Evolutionary conservation across 202 grass and related monocot species (phyloP), one percentile per base, ranked within the genome.

Genomic region (Setaria viridis): DNA sequence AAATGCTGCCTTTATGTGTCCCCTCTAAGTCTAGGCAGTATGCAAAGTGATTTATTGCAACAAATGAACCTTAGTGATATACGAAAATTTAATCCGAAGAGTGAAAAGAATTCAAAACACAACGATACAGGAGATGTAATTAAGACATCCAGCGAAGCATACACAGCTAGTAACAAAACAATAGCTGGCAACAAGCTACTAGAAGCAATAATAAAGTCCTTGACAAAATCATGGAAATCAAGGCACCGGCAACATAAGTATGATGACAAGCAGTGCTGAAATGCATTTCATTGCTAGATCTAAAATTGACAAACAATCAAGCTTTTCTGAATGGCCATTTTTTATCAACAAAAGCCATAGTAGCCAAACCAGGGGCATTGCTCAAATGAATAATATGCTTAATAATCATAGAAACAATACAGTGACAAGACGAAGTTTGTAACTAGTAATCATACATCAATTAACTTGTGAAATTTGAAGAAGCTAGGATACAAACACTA

Each of bases 401-500:
- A 37, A 53, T 19, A 56, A 72, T 62, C 65, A 84, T 11, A 62
- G 7, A 71, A 73, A 72, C 30, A 46, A 15, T 33, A 75, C 54
- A n/a, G 6, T 19, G 62, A 45, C 16, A n/a, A 54, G 0, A 74
- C 4, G 0, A 84, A 53, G 69, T 39, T 62, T 70, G 25, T 25
- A 64, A 14, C 70, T 84, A 56, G 70, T 70, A 60, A 80, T 41
- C 35, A 59, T 73, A 29, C 67, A 87, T 74, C 50, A 59, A 51
- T 17, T 37, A 81, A 71, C 34, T 76, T 15, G 35, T 46, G 32
- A 87, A 88, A 59, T 34, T 57, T 49, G 41, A 77, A n/a, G 65
- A 51, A 81, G 80, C 11, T 66, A 70, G 30, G 47, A 85, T 88
- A 84, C 81, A 88, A 55, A 64, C 20, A 77, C 19, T 77, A 82